phyloP scores from a whole-genome alignment of 306 rosid genomes.

The Begonia masoniana region DNA sequence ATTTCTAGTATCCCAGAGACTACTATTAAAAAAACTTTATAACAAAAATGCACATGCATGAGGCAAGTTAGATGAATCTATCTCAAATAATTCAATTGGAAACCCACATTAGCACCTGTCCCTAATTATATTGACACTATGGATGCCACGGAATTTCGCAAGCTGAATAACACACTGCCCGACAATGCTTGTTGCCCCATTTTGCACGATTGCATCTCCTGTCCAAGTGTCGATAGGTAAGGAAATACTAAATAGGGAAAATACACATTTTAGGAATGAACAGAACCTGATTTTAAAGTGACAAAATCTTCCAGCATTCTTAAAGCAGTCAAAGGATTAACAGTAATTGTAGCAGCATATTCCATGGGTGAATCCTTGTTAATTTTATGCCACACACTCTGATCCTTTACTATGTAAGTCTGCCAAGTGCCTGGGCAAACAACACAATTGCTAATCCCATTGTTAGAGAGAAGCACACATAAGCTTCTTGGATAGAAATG shows the following conservation, averaged over 20 bases:
- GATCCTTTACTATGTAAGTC: constrained; percentile 67
- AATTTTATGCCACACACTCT: constrained; percentile 65
- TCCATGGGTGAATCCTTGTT: constrained; percentile 60
- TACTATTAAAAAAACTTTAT: too few species aligned
- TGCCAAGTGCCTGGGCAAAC: constrained; percentile 76
- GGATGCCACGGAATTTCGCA: constrained; percentile 57
- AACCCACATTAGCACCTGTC: constrained; percentile 50
- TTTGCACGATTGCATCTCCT: constrained; percentile 91
- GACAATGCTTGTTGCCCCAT: constrained; percentile 96
- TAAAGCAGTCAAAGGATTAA: constrained; percentile 83
- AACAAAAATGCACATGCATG: too few species aligned
- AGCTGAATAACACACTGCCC: constrained; percentile 95
- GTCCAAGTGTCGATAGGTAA: constrained; percentile 11
- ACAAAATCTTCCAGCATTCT: constrained; percentile 74
- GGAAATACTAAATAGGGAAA: constrained; percentile 5
- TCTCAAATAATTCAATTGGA: constrained; percentile 8
- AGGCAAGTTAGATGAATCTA: neutral
- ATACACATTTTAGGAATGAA: neutral
- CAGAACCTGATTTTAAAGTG: constrained; percentile 53
- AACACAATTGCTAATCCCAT: constrained; percentile 1
- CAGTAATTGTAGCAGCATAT: constrained; percentile 79
- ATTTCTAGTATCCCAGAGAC: too few species aligned
- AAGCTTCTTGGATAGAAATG: too few species aligned
- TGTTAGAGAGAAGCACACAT: constrained; percentile 1
- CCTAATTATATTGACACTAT: constrained; percentile 57